phyloP scores from a whole-genome alignment of 495 filamentous ascomycete species.

The Trichoderma virens region DNA sequence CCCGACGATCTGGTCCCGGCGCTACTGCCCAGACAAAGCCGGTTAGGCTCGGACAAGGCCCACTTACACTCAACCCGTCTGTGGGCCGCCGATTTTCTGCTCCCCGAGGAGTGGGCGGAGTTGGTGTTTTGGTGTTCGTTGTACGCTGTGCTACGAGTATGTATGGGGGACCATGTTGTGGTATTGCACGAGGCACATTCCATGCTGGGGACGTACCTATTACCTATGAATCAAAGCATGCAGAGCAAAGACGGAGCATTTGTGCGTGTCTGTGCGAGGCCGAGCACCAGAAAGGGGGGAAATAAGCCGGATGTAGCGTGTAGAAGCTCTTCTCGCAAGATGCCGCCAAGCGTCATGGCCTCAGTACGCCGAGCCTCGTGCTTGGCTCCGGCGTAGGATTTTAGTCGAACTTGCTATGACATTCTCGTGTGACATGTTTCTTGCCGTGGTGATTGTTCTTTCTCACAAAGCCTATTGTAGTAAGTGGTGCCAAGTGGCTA shows the following conservation, averaged over 20 bases:
- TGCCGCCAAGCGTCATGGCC: background rate
- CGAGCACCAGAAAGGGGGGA: background rate
- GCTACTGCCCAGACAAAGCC: background rate
- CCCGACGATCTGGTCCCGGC: constrained; percentile 9
- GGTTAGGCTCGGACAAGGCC: background rate
- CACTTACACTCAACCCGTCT: background rate
- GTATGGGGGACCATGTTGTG: background rate
- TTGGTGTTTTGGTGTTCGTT: background rate
- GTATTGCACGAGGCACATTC: background rate
- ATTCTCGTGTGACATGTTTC: background rate
- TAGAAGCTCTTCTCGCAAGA: background rate
- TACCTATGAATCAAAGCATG: too few species aligned
- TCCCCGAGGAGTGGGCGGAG: background rate
- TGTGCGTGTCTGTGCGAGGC: too few species aligned
- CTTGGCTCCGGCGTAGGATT: background rate
- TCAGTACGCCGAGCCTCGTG: background rate
- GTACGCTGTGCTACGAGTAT: too few species aligned
- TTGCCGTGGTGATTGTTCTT: background rate
- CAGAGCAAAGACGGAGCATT: too few species aligned
- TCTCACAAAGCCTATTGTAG: background rate
- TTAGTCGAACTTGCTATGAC: background rate
- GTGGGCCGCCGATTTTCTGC: background rate
- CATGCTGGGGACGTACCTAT: too few species aligned
- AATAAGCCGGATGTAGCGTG: background rate
- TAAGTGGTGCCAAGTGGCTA: background rate